These are phyloP conservation scores for Athelia sp. DNA, from an alignment of 1,284 basidiomycete species.

Conservation along the genomic window DNA sequence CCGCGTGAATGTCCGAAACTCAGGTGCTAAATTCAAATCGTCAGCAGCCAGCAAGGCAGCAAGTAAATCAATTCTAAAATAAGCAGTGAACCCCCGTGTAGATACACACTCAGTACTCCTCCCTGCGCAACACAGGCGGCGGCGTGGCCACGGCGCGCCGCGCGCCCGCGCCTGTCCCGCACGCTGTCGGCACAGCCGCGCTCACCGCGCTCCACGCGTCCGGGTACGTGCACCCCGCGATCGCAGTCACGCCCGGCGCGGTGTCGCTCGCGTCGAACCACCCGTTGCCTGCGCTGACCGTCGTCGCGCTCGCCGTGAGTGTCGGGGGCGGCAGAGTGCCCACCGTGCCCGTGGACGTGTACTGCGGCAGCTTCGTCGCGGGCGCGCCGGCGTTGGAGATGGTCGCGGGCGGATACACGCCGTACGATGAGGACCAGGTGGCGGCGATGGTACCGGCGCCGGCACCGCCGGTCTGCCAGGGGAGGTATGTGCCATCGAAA, in stretches of 20 bases:
- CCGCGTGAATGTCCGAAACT: too few relatives aligned
- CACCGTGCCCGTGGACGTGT: slow-evolving; percentile 65
- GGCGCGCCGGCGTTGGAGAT: slow-evolving; percentile 41
- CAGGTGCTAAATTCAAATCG: too few relatives aligned
- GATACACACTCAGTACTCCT: background rate
- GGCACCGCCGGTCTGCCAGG: slow-evolving; percentile 77
- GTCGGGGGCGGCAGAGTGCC: slow-evolving; percentile 57
- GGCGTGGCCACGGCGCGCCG: background rate
- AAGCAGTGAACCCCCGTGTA: too few relatives aligned
- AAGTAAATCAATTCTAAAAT: too few relatives aligned
- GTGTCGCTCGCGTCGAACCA: slow-evolving; percentile 69
- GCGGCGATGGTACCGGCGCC: slow-evolving; percentile 61
- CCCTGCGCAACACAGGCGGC: background rate
- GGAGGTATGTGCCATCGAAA: slow-evolving; percentile 55
- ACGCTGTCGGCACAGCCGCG: slow-evolving; percentile 6
- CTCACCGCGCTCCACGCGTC: slow-evolving; percentile 33
- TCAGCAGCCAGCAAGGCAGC: too few relatives aligned
- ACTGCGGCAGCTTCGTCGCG: slow-evolving; percentile 50
- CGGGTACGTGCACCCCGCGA: slow-evolving; percentile 56
- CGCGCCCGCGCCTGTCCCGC: background rate
- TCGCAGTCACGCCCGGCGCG: slow-evolving; percentile 45
- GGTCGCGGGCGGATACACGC: slow-evolving; percentile 52
- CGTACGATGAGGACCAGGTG: slow-evolving; percentile 38
- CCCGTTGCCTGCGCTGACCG: slow-evolving; percentile 55
- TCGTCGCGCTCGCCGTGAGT: slow-evolving; percentile 40